These are phyloP conservation scores for Globisporangium takayamanum DNA, from an alignment of 352 stramenopile genomes.

Conservation along the genomic window DNA sequence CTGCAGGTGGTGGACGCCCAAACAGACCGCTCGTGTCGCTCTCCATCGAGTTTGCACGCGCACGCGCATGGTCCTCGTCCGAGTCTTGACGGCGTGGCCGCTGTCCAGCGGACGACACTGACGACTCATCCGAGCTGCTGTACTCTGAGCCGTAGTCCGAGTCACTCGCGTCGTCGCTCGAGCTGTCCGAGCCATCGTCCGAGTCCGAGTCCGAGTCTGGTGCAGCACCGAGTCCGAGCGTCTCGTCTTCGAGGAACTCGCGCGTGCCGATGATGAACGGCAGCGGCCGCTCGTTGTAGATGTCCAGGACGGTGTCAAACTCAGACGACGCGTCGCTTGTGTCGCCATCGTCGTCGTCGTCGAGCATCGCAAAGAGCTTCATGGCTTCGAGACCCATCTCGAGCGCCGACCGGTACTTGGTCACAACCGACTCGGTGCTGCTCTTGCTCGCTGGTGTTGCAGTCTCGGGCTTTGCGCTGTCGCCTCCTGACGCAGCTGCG, in stretches of 20 bases:
- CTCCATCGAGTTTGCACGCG: conserved; percentile 38
- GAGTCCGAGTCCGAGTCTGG: conserved; percentile 50
- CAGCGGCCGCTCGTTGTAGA: conserved; percentile 84
- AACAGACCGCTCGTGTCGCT: conserved; percentile 56
- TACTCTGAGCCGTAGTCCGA: conserved; percentile 38
- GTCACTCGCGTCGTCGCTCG: conserved; percentile 2
- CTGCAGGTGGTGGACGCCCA: conserved; percentile 25
- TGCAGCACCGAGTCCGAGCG: conserved; percentile 63
- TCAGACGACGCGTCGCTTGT: conserved; percentile 40
- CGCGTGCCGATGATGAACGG: conserved; percentile 85
- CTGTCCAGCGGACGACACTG: conserved; percentile 9
- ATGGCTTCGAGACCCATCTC: conserved; percentile 77
- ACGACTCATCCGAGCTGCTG: conserved; percentile 57
- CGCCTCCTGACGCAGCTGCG: not conserved
- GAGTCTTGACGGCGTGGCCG: conserved; percentile 12
- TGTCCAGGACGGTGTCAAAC: conserved; percentile 77
- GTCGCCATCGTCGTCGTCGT: conserved; percentile 56
- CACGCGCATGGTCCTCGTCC: conserved; percentile 23
- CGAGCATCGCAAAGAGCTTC: conserved; percentile 81
- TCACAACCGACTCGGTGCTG: conserved; percentile 49
- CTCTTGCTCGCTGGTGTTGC: conserved; percentile 15
- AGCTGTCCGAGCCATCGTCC: conserved; percentile 20
- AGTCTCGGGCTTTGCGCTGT: conserved; percentile 18
- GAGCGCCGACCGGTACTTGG: conserved; percentile 64
- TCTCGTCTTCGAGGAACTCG: conserved; percentile 84